Evolutionary conservation across 306 rosid species (phyloP).

Genomic region (Vigna radiata): DNA sequence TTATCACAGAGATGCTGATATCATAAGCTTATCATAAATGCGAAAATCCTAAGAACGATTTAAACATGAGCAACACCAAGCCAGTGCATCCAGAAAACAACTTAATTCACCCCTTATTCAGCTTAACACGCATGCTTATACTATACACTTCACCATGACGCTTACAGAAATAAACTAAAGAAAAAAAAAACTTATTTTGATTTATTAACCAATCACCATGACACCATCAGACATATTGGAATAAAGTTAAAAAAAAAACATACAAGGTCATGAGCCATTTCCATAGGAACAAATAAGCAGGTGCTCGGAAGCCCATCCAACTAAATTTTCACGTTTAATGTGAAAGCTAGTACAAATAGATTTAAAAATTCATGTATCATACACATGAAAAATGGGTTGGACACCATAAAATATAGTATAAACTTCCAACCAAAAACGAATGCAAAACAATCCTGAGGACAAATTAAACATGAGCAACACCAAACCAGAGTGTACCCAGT

Average conservation of each 20-base stretch:
- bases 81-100: too few species aligned
- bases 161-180: neutral
- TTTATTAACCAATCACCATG: neutral
- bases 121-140: too few species aligned
- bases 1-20: neutral
- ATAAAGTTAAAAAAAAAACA: neutral
- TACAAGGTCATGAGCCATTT: too few species aligned
- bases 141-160: neutral
- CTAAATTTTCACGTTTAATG: too few species aligned
- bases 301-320: too few species aligned
- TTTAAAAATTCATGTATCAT: too few species aligned
- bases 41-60: too few species aligned
- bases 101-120: too few species aligned
- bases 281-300: too few species aligned
- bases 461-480: constrained; percentile 15
- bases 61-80: too few species aligned
- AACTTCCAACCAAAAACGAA: constrained; percentile 35
- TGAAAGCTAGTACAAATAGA: too few species aligned
- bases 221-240: neutral
- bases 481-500: neutral
- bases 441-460: neutral
- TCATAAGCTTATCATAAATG: neutral
- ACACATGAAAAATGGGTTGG: too few species aligned
- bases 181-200: neutral
- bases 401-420: neutral